Evolutionary conservation across 2,329 filamentous ascomycete genomes (phyloP).

Genomic region (Colletotrichum gloeosporioides): DNA sequence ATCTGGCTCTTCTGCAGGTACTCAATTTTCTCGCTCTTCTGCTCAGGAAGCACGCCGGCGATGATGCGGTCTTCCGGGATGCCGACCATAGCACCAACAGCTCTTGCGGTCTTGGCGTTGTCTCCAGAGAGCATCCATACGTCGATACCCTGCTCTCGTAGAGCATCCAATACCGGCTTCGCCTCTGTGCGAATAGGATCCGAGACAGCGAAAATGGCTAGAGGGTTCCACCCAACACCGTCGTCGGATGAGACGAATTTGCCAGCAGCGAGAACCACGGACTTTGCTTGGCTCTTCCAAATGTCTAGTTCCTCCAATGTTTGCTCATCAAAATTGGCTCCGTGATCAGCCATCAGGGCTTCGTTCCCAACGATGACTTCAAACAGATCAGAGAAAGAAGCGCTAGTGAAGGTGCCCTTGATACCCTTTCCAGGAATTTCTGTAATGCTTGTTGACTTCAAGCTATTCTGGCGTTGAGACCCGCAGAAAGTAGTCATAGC

Average conservation of each 20-base stretch:
- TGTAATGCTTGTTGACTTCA: conserved; percentile 51
- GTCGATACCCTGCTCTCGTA: conserved; percentile 69
- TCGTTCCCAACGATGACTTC: conserved; percentile 77
- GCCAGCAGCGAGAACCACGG: conserved; percentile 64
- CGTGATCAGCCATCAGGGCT: conserved; percentile 61
- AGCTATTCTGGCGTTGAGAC: conserved; percentile 31
- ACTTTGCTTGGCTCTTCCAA: conserved; percentile 71
- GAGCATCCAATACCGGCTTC: conserved; percentile 64
- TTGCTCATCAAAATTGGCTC: conserved; percentile 40
- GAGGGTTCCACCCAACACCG: conserved; percentile 53
- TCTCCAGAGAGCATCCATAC: conserved; percentile 96
- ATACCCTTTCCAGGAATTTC: conserved; percentile 78
- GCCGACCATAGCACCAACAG: conserved; percentile 77
- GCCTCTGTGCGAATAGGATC: conserved; percentile 83
- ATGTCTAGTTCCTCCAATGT: conserved; percentile 45
- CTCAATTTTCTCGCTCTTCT: conserved; percentile 78
- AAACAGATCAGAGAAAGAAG: conserved; percentile 35
- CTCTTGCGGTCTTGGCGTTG: conserved; percentile 80
- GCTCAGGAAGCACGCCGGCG: conserved; percentile 82
- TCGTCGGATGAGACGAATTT: conserved; percentile 26
- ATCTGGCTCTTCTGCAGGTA: conserved; percentile 58
- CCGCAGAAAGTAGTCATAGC: conserved; percentile 71
- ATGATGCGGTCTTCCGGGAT: conserved; percentile 79
- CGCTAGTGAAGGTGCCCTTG: conserved; percentile 54
- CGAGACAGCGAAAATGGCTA: conserved; percentile 75